These are phyloP conservation scores for Plasmodium malariae DNA, from an alignment of 169 alveolate genomes.

Conservation along the genomic window DNA sequence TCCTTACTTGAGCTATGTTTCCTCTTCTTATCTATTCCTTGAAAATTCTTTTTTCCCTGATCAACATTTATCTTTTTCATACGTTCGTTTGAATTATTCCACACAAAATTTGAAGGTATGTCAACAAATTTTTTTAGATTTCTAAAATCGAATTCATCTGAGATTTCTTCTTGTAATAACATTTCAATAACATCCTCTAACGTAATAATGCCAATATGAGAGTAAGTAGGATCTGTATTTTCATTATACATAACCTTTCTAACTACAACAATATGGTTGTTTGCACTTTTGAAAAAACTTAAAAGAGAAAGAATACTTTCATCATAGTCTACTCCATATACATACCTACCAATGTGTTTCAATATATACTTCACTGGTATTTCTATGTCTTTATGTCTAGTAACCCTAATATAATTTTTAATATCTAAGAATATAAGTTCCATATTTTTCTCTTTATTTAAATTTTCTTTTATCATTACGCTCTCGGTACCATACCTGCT, in stretches of 20 bases:
- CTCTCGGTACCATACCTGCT: too few relatives aligned
- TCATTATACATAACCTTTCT: conserved; percentile 78
- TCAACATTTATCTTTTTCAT: neutral
- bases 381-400: conserved; percentile 45
- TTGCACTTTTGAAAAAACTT: conserved; percentile 60
- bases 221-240: conserved; percentile 81
- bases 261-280: conserved; percentile 80
- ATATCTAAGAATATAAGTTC: conserved; percentile 44
- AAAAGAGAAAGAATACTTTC: conserved; percentile 67
- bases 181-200: conserved; percentile 76
- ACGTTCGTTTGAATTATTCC: conserved; percentile 60
- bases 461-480: conserved; percentile 52
- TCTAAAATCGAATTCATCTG: conserved; percentile 69
- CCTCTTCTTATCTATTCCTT: neutral
- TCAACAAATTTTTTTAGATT: conserved; percentile 23
- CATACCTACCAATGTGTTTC: conserved; percentile 68
- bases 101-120: conserved; percentile 55
- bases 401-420: conserved; percentile 43
- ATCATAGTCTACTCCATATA: conserved; percentile 65
- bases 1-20: neutral
- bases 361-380: conserved; percentile 64
- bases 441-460: conserved; percentile 69
- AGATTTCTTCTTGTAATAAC: conserved; percentile 60
- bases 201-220: conserved; percentile 85
- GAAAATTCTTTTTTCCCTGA: neutral